Conservation (phyloP, 257 asterid genomes). For the Sherardia arvensis region DNA sequence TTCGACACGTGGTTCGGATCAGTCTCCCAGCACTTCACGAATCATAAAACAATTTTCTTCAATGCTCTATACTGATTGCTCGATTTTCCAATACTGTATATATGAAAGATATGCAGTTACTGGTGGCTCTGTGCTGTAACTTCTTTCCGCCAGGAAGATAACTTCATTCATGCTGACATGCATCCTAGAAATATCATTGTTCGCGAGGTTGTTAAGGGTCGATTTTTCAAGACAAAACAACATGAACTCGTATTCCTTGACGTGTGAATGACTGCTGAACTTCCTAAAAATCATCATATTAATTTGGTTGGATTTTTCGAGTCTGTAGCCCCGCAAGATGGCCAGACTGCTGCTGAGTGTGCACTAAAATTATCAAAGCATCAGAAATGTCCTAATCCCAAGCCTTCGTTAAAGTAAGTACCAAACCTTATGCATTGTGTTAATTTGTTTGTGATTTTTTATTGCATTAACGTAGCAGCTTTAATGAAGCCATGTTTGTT, state of each 20-base stretch:
- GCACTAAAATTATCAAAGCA: conserved; percentile 28
- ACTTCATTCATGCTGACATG: conserved; percentile 42
- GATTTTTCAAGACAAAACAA: conserved; percentile 34
- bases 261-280: conserved; percentile 45
- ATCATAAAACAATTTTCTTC: conserved; percentile 19
- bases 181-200: conserved; percentile 43
- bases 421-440: too few species aligned
- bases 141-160: conserved; percentile 27
- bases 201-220: conserved; percentile 25
- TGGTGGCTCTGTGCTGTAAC: not conserved
- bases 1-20: too few species aligned
- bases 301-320: conserved; percentile 28
- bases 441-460: too few species aligned
- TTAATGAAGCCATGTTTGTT: too few species aligned
- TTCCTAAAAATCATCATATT: conserved; percentile 23
- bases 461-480: too few species aligned
- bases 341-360: conserved; percentile 29
- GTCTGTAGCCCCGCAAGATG: conserved; percentile 38
- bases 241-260: conserved; percentile 38
- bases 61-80: not conserved
- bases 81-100: conserved; percentile 5
- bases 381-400: conserved; percentile 36
- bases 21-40: conserved; percentile 33
- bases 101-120: conserved; percentile 1
- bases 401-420: conserved; percentile 23